phyloP scores from a whole-genome alignment of 208 protist genomes.

The Leptomonas pyrrhocoris region DNA sequence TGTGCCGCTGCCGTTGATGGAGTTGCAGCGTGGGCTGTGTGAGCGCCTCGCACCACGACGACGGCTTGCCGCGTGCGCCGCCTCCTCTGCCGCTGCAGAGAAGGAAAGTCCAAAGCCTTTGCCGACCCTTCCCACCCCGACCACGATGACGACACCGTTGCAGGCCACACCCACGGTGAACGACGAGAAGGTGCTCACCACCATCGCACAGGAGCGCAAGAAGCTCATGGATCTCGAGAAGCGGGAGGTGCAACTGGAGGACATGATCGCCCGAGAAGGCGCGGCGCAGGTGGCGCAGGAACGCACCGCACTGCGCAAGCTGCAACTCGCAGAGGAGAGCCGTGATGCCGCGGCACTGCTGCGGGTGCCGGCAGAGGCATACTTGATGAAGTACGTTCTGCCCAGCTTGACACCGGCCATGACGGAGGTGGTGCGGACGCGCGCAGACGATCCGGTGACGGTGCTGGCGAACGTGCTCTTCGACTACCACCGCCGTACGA shows the following conservation, averaged over 20 bases:
- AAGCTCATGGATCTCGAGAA: slow-evolving; percentile 19
- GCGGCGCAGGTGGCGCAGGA: slow-evolving; percentile 43
- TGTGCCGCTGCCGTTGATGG: not conserved
- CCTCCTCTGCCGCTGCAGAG: not conserved
- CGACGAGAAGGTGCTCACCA: not conserved
- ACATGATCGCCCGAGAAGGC: slow-evolving; percentile 32
- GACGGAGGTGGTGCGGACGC: slow-evolving; percentile 85
- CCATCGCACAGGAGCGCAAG: not conserved
- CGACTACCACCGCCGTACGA: slow-evolving; percentile 65
- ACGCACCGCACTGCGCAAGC: slow-evolving; percentile 55
- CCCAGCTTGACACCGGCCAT: slow-evolving; percentile 91
- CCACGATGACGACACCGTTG: not conserved
- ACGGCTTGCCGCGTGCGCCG: slow-evolving; percentile 4
- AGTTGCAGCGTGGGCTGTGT: slow-evolving; percentile 7
- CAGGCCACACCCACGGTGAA: not conserved
- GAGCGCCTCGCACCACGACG: not conserved
- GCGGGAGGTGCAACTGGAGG: slow-evolving; percentile 17
- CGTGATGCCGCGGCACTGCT: slow-evolving; percentile 22
- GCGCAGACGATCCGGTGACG: slow-evolving; percentile 92
- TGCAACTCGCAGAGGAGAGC: slow-evolving; percentile 61
- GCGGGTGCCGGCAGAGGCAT: slow-evolving; percentile 78
- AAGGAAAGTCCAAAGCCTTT: not conserved
- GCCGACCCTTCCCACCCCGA: not conserved
- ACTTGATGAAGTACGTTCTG: slow-evolving; percentile 94
- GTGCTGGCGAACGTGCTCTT: slow-evolving; percentile 91